Evolutionary conservation across 2,329 filamentous ascomycete genomes (phyloP).

Genomic region (Colletotrichum lini): DNA sequence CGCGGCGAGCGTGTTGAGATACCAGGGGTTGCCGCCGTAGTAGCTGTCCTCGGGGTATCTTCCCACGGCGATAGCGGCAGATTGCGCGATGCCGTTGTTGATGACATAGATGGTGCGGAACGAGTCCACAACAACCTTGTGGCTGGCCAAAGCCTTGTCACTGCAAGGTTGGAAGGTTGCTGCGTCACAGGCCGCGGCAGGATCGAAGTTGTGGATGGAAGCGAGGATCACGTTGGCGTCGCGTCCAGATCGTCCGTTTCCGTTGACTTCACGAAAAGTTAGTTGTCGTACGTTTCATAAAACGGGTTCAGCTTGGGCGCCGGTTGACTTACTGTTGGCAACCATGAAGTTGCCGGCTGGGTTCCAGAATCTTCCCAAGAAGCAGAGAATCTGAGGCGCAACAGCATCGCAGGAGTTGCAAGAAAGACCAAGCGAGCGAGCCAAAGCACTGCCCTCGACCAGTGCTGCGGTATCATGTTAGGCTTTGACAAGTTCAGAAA

Average conservation of each 20-base stretch:
- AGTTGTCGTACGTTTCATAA: neutral
- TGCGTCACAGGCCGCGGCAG: slow-evolving; percentile 74
- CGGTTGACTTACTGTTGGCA: slow-evolving; percentile 71
- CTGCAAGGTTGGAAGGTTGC: slow-evolving; percentile 86
- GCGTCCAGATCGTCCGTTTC: slow-evolving; percentile 74
- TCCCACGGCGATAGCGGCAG: slow-evolving; percentile 73
- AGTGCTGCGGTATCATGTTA: slow-evolving; percentile 59
- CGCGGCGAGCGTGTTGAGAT: slow-evolving; percentile 81
- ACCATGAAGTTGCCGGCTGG: slow-evolving; percentile 69
- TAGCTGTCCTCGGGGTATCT: slow-evolving; percentile 82
- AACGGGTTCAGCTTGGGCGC: neutral
- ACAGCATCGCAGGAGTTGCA: slow-evolving; percentile 74
- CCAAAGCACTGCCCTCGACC: slow-evolving; percentile 77
- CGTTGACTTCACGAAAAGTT: slow-evolving; percentile 59
- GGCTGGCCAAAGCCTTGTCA: slow-evolving; percentile 77
- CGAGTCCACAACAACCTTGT: slow-evolving; percentile 81
- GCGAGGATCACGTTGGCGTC: slow-evolving; percentile 80
- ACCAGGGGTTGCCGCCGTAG: slow-evolving; percentile 87
- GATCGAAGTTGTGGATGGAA: slow-evolving; percentile 79
- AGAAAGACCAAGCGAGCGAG: slow-evolving; percentile 72
- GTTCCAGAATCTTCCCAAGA: slow-evolving; percentile 82
- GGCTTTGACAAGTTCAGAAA: neutral
- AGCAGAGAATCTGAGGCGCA: slow-evolving; percentile 80
- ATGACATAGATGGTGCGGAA: slow-evolving; percentile 80
- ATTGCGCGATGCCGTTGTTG: slow-evolving; percentile 75